Conservation (phyloP, 371 early-diverging fungal genomes). For the Nosema muscidifuracis region DNA sequence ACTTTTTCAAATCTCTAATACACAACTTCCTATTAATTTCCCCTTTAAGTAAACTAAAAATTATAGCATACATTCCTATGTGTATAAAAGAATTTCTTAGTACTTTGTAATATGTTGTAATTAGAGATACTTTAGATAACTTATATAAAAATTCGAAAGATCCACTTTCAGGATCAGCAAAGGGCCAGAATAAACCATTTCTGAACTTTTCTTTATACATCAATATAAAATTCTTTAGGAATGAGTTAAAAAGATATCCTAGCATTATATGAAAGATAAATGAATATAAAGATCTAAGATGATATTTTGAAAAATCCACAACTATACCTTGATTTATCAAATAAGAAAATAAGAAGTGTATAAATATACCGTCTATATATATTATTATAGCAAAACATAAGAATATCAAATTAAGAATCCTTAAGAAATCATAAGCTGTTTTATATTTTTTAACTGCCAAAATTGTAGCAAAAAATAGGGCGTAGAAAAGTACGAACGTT, state of each 20-base stretch:
- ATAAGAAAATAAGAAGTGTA: not conserved
- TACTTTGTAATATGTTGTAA: not conserved
- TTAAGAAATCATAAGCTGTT: not conserved
- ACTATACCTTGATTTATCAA: not conserved
- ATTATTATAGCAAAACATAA: not conserved
- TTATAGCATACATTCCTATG: not conserved
- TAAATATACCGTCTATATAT: not conserved
- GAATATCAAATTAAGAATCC: not conserved
- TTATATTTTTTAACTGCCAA: too few relatives aligned
- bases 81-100: not conserved
- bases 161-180: not conserved
- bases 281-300: not conserved
- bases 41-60: not conserved
- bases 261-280: not conserved
- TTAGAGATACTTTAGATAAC: not conserved
- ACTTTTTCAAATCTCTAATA: not conserved
- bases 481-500: not conserved
- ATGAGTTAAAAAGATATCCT: not conserved
- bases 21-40: not conserved
- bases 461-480: not conserved
- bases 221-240: not conserved
- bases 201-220: not conserved
- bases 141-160: not conserved
- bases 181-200: not conserved
- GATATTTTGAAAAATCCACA: not conserved